Evolutionary conservation across 352 stramenopile species (phyloP), one percentile per base, ranked within the genome.

Genomic region (Globisporangium solare): DNA sequence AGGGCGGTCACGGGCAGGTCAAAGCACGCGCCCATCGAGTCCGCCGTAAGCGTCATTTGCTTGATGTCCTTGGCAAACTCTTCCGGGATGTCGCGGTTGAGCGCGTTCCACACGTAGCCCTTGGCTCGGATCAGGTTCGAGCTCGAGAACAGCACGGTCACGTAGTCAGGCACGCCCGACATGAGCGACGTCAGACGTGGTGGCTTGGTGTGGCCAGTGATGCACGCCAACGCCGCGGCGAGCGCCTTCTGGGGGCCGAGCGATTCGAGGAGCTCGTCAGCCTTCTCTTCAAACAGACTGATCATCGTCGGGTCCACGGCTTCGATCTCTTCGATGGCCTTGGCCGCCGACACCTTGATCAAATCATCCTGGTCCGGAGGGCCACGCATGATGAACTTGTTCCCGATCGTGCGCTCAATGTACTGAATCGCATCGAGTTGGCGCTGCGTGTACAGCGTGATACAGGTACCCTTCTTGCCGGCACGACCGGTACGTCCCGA

Each of bases 401-500:
- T 97, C 10, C 80, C 80, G 48, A 95, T 94, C 43, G 72, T 78
- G 27, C 83, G 82, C 66, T 97, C 89, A 47, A 97, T 97, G 49
- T 85, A 69, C 57, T 78, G 62, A 21, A 97, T 54, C 18, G 78
- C 53, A 27, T 92, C 83, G 20, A 73, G 71, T 68, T 98, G 86
- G 21, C 82, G 78, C 14, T 72, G 71, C 22, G 88, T 97, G 70
- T 97, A 98, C 42, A 99, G 83, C 22, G 96, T 99, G 66, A 99
- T 92, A 66, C 97, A 98, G 60, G 97, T 89, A 47, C 97, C 97
- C 64, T 97, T 97, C 58, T 92, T 89, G 27, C 97, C 97, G 21
- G 98, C 92, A 60, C 97, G 89, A 45, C 97, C 97, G 2, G 97
- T 98, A 56, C 97, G 89, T 32, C 97, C 97, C n/a, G 92, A 98